Conservation (phyloP, 805 yeast genomes). For the Naumovozyma baii region DNA sequence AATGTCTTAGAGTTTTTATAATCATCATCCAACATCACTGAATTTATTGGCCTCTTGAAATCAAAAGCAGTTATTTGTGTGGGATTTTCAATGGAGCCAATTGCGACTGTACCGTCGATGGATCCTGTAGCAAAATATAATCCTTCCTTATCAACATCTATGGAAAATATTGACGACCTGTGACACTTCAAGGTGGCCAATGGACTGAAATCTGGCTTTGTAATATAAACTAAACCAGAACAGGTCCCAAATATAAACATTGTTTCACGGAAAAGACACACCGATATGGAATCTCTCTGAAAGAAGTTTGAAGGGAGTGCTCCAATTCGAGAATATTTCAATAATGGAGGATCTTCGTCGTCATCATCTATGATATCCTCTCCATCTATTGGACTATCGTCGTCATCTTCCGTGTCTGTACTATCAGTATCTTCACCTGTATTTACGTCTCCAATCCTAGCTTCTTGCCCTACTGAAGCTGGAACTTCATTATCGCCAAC, state of each 20-base stretch:
- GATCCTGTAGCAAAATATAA: conserved; percentile 75
- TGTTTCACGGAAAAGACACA: conserved; percentile 49
- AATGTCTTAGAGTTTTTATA: conserved; percentile 56
- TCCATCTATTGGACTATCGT: conserved; percentile 25
- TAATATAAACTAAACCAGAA: conserved; percentile 68
- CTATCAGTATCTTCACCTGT: conserved; percentile 16
- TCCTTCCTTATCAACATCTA: conserved; percentile 54
- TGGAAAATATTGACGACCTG: conserved; percentile 68
- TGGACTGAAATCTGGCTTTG: conserved; percentile 47
- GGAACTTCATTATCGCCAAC: too few relatives aligned
- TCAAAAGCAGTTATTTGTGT: conserved; percentile 65
- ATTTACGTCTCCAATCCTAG: conserved; percentile 14
- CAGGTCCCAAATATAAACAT: conserved; percentile 81
- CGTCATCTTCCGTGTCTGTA: conserved; percentile 24
- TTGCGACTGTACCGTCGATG: conserved; percentile 85
- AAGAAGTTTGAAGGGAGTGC: conserved; percentile 65
- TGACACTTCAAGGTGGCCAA: conserved; percentile 76
- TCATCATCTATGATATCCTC: conserved; percentile 37
- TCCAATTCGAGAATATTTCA: conserved; percentile 64
- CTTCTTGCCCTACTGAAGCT: too few relatives aligned
- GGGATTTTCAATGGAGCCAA: conserved; percentile 50
- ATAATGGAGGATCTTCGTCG: conserved; percentile 55
- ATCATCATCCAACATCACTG: conserved; percentile 69
- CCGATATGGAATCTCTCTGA: conserved; percentile 66
- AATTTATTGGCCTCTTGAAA: conserved; percentile 79